Evolutionary conservation across 805 yeast genomes (phyloP).

Genomic region (Lipomyces yamadae): DNA sequence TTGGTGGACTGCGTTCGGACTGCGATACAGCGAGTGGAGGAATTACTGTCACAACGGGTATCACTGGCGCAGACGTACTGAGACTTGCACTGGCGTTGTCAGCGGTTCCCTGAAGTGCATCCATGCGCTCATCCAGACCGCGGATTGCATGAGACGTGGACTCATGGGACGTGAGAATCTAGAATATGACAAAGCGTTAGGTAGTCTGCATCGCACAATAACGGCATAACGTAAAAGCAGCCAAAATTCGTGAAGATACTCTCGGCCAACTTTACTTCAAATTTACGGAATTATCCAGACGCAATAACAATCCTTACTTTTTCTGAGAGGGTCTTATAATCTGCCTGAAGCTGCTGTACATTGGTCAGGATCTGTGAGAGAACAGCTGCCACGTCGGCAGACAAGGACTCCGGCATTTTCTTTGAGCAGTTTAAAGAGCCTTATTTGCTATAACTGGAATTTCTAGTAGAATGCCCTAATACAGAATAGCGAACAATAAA

Average conservation of each 20-base stretch:
- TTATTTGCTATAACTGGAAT: slow-evolving; percentile 3
- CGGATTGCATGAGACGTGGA: slow-evolving; percentile 19
- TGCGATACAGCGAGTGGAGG: slow-evolving; percentile 13
- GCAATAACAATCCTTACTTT: slow-evolving; percentile 25
- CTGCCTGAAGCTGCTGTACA: slow-evolving; percentile 29
- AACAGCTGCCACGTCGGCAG: slow-evolving; percentile 16
- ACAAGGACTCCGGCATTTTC: slow-evolving; percentile 10
- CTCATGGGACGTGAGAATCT: slow-evolving; percentile 25
- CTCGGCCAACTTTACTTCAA: slow-evolving; percentile 12
- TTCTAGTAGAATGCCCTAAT: background rate
- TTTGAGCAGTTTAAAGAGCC: background rate
- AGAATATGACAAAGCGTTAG: background rate
- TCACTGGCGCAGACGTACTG: background rate
- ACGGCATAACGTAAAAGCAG: slow-evolving; percentile 11
- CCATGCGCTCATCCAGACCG: slow-evolving; percentile 21
- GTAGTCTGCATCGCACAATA: background rate
- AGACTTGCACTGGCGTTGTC: slow-evolving; percentile 2
- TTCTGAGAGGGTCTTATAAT: slow-evolving; percentile 30
- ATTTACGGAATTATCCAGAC: slow-evolving; percentile 13
- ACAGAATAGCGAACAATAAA: background rate
- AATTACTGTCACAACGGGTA: background rate
- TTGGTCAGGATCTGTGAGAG: slow-evolving; percentile 30
- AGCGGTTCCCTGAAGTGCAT: slow-evolving; percentile 12
- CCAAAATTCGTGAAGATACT: slow-evolving; percentile 15
- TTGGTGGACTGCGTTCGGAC: slow-evolving; percentile 31